Conservation (phyloP, 257 asterid genomes). For the Fraxinus americana region DNA sequence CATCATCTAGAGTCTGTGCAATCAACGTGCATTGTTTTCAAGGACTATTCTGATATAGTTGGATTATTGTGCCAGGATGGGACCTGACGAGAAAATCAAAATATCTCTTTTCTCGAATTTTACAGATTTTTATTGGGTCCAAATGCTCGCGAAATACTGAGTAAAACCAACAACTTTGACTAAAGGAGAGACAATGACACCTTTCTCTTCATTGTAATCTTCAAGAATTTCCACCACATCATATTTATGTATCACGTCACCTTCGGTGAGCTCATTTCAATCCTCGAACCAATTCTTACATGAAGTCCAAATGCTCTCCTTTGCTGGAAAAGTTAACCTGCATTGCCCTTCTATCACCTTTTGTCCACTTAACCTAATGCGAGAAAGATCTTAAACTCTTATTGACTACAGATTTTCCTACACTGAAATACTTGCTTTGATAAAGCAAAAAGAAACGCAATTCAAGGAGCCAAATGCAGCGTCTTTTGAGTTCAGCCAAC, state of each 20-base stretch:
- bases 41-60: too few species aligned
- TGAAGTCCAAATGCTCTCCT: constrained; percentile 77
- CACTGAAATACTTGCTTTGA: constrained; percentile 58
- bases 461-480: constrained; percentile 34
- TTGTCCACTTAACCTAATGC: constrained; percentile 55
- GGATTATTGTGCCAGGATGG: neutral
- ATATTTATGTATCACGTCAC: constrained; percentile 49
- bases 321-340: constrained; percentile 44
- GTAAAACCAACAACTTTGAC: constrained; percentile 65
- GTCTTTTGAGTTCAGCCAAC: constrained; percentile 61
- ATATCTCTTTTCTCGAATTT: constrained; percentile 52
- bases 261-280: constrained; percentile 56
- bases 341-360: constrained; percentile 47
- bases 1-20: too few species aligned
- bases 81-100: constrained; percentile 71
- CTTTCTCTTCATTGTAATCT: constrained; percentile 49
- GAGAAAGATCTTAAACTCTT: constrained; percentile 53
- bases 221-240: constrained; percentile 63
- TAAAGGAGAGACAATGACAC: constrained; percentile 53
- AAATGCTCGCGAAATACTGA: constrained; percentile 47
- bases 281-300: constrained; percentile 64
- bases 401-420: constrained; percentile 40
- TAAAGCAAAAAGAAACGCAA: constrained; percentile 52
- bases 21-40: too few species aligned
- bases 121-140: constrained; percentile 29